Evolutionary conservation across 192 early-diverging fungal species (phyloP), one percentile per base, ranked within the genome.

Genomic region (Podila verticillata): DNA sequence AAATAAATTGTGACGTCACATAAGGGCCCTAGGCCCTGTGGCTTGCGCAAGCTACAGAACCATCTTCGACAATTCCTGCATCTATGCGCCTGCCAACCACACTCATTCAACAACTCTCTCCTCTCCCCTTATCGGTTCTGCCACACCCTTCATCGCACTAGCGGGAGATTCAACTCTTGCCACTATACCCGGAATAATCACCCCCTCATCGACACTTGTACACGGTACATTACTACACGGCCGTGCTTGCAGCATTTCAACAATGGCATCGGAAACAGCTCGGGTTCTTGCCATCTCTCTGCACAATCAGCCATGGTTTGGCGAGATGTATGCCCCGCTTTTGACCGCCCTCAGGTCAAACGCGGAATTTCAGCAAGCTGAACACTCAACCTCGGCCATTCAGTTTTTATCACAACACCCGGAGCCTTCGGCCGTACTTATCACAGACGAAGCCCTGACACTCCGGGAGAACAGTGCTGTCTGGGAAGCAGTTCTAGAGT

Each of bases 271-370:
- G 49, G 49, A 20, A 63, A 57, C 61, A 71, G 69, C 69, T 63
- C 48, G 69, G 49, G 61, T 71, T 71, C 61, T 71, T 71, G 69
- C 69, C 49, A 71, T 71, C 61, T 71, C 69, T n/a, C 69, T 71
- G 69, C 8, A 71, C 69, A 71, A 71, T 63, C 69, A 71, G 69
- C 69, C 69, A 57, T 71, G 69, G 69, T 71, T 71, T 71, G 69
- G 36, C 61, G 69, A 71, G 49, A 71, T 71, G 69, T 71, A 71
- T 71, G 69, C 69, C 51, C 69, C 69, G 69, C 69, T 71, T 63
- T 71, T 71, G 69, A 63, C 69, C 69, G 69, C 69, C 69, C 69
- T 71, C 61, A 71, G 51, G 61, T 71, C 69, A 63, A 71, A 71
- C 31, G 69, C 69, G 69, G 61, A 71, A 71, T 71, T 63, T 71